Conservation (phyloP, 2,329 filamentous ascomycete genomes). For the Fusarium hostae region DNA sequence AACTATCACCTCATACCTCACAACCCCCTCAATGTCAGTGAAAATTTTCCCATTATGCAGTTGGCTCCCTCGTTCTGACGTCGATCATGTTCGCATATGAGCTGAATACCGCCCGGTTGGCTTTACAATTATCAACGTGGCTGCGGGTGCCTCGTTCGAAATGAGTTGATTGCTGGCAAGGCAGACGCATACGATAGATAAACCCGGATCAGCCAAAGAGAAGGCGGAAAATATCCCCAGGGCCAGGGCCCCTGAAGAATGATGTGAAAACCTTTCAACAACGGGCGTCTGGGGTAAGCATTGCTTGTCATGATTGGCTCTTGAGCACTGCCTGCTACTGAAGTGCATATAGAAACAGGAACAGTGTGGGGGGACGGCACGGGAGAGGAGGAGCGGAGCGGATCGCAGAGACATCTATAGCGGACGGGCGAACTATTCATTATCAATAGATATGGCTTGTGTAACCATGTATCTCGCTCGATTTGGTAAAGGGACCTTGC, state of each 20-base stretch:
- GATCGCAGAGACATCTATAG: conserved; percentile 10
- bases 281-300: conserved; percentile 38
- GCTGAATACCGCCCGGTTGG: conserved; percentile 4
- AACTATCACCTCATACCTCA: not conserved
- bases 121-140: conserved; percentile 1
- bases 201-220: conserved; percentile 5
- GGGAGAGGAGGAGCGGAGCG: conserved; percentile 24
- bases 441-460: conserved; percentile 11
- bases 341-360: conserved; percentile 23
- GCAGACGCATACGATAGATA: conserved; percentile 14
- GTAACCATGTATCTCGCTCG: conserved; percentile 2
- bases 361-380: conserved; percentile 13
- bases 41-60: conserved; percentile 38
- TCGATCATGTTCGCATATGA: conserved; percentile 16
- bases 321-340: conserved; percentile 15
- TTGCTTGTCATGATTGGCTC: conserved; percentile 29
- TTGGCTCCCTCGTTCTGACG: conserved; percentile 25
- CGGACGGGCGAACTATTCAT: conserved; percentile 26
- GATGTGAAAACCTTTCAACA: conserved; percentile 29
- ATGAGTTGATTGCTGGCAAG: conserved; percentile 26
- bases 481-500: not conserved
- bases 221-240: not conserved
- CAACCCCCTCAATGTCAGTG: not conserved
- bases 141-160: conserved; percentile 33
- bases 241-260: conserved; percentile 11